phyloP scores from a whole-genome alignment of 2,329 filamentous ascomycete species.

The Fusarium sp. region DNA sequence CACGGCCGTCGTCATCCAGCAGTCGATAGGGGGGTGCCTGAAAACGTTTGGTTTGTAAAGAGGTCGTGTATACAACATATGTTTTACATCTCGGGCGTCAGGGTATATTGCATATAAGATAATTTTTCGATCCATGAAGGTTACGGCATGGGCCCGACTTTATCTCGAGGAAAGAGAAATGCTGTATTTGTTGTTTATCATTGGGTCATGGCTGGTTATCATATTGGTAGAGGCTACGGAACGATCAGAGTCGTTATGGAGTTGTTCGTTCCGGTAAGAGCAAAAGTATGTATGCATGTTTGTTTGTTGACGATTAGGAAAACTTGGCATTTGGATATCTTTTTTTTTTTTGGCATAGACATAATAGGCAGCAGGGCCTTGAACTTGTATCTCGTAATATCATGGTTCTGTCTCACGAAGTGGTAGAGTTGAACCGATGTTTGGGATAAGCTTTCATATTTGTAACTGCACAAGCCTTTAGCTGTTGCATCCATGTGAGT shows the following conservation, averaged over 20 bases:
- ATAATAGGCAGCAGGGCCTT: not conserved
- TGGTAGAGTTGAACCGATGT: too few relatives aligned
- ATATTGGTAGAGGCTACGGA: not conserved
- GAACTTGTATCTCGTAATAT: too few relatives aligned
- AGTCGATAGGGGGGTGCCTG: slow-evolving; percentile 20
- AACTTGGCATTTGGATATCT: not conserved
- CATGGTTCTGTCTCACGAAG: too few relatives aligned
- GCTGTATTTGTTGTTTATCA: not conserved
- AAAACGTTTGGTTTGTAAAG: not conserved
- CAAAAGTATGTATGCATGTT: not conserved
- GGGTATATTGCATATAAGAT: not conserved
- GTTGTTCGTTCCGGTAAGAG: not conserved
- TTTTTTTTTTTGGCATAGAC: not conserved
- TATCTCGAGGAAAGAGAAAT: not conserved
- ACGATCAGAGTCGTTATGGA: not conserved
- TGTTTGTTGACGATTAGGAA: not conserved
- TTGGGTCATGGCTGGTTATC: not conserved
- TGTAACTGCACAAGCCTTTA: too few relatives aligned
- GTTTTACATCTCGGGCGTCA: not conserved
- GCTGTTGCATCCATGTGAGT: too few relatives aligned
- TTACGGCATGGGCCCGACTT: not conserved
- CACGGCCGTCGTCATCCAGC: slow-evolving; percentile 28
- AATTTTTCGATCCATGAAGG: not conserved
- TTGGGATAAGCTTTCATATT: too few relatives aligned
- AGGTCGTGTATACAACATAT: slow-evolving; percentile 5